phyloP scores from a whole-genome alignment of 768 basidiomycete species.

The Hygrocybe coccinea region DNA sequence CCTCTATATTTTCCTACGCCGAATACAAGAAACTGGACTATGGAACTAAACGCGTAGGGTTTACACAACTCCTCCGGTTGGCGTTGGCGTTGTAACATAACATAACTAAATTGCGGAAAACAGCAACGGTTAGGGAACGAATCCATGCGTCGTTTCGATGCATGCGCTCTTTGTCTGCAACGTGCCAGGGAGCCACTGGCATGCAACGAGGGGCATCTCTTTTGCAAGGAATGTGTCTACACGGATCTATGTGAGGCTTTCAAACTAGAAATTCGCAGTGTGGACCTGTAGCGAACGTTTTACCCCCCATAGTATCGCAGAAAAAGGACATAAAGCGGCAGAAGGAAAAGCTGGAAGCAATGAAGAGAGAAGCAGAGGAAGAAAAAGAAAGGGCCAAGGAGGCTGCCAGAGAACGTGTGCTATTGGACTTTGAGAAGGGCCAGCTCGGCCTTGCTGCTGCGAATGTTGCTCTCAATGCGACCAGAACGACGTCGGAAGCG shows the following conservation, averaged over 20 bases:
- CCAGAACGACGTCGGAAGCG: constrained; percentile 37
- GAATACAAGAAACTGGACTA: constrained; percentile 84
- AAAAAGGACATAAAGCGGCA: constrained; percentile 92
- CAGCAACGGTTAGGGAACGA: constrained; percentile 84
- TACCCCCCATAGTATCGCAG: constrained; percentile 64
- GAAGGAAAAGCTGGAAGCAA: constrained; percentile 67
- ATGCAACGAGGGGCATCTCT: constrained; percentile 84
- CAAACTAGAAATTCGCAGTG: not conserved
- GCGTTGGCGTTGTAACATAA: not conserved
- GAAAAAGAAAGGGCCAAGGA: constrained; percentile 65
- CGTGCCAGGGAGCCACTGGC: constrained; percentile 78
- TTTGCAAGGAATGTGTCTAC: constrained; percentile 93
- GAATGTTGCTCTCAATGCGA: constrained; percentile 28
- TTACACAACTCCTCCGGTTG: not conserved
- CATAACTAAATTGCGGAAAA: not conserved
- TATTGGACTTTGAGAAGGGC: constrained; percentile 84
- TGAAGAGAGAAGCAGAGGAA: constrained; percentile 75
- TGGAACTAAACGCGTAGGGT: constrained; percentile 55
- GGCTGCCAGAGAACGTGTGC: constrained; percentile 82
- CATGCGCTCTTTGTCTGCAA: constrained; percentile 84
- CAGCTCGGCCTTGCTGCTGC: constrained; percentile 70
- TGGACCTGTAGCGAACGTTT: constrained; percentile 7
- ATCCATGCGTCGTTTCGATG: constrained; percentile 88
- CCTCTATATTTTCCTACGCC: constrained; percentile 84
- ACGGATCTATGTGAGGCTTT: constrained; percentile 66